Base-by-base conservation (phyloP, 2,329 filamentous ascomycete species). In the Tolypocladium tundrense region DNA sequence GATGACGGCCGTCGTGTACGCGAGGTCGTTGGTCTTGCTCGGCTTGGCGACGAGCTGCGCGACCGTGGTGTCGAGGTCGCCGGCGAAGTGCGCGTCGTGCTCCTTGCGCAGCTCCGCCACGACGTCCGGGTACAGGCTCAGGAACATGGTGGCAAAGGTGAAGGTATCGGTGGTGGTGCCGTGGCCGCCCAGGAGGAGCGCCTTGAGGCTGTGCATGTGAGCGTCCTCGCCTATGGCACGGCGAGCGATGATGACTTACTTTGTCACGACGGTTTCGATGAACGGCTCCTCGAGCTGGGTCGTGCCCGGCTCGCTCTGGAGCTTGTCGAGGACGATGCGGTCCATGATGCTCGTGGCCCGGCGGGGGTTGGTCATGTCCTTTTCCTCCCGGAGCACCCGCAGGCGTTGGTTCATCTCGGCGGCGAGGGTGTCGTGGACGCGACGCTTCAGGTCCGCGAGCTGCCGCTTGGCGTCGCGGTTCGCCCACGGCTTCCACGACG, bases 1-100 rank as follows among this genome's bases (percentile, higher is more conserved):
- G 60, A 82, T 74, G 21, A 82, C 74, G 31, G 79, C 80, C 10
- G 70, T 72, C 4, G 79, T 81, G 62, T 81, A 83, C 1, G 72
- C 70, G 16, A 85, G 70, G 14, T 74, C 69, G 60, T 79, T 79
- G 45, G 83, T 69, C 13, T 75, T 70, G 45, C 72, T 66, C 1
- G 78, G 75, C n/a, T 77, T 66, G 13, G 70, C 67, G 6, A 78
- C 67, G 39, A 75, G 65, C 0, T 65, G 63, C 42, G 72, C 73
- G 4, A 71, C 68, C 4, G 69, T 68, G 4, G 68, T 64, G 24
- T 69, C 64, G n/a, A 75, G 52, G 14, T 64, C 62, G 1, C 60
- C 57, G 0, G 66, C 65, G 4, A 71, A 64, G 21, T 68, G 58
- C 2, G 57, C 53, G 31, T 69, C 61, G 50, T 67, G 66, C 48